Evolutionary conservation across 352 stramenopile genomes (phyloP).

Genomic region (Pythium oligandrum): DNA sequence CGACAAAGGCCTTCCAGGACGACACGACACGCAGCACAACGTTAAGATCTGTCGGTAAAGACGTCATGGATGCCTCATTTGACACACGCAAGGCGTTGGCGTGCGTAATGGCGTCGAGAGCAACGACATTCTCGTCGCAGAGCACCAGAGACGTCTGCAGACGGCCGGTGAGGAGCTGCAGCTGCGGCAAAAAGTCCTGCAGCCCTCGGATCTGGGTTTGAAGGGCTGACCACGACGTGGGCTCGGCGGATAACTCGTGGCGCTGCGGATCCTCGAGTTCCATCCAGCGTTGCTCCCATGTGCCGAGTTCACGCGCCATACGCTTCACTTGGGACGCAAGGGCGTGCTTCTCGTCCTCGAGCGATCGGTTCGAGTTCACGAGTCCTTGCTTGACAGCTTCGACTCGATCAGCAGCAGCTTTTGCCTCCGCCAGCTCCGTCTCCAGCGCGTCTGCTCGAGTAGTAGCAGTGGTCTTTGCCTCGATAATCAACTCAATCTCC

Average conservation of each 20-base stretch:
- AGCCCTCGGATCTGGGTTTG: constrained; percentile 20
- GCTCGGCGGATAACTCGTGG: not conserved
- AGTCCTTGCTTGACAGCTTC: too few species aligned
- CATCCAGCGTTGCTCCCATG: too few species aligned
- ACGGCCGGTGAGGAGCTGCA: constrained; percentile 28
- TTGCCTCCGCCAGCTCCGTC: too few species aligned
- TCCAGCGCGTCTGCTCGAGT: too few species aligned
- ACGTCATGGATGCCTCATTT: not conserved
- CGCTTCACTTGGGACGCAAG: too few species aligned
- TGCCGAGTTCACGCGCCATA: too few species aligned
- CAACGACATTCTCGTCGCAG: constrained; percentile 30
- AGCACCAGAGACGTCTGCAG: constrained; percentile 27
- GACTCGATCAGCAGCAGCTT: too few species aligned
- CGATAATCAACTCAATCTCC: too few species aligned
- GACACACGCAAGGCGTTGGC: not conserved
- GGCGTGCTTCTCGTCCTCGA: too few species aligned
- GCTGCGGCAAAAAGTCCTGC: constrained; percentile 33
- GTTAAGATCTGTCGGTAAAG: not conserved
- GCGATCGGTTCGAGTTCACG: too few species aligned
- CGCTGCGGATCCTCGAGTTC: too few species aligned
- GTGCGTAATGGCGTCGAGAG: constrained; percentile 19
- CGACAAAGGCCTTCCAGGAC: constrained; percentile 10
- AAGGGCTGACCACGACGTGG: constrained; percentile 15
- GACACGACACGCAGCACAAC: constrained; percentile 4
- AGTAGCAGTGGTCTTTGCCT: too few species aligned